Percentiles rank a stretch among this genome's conserved stretches.
phyloP scores from a whole-genome alignment of 441 rosid species.

The Dalechampia spathulata region DNA sequence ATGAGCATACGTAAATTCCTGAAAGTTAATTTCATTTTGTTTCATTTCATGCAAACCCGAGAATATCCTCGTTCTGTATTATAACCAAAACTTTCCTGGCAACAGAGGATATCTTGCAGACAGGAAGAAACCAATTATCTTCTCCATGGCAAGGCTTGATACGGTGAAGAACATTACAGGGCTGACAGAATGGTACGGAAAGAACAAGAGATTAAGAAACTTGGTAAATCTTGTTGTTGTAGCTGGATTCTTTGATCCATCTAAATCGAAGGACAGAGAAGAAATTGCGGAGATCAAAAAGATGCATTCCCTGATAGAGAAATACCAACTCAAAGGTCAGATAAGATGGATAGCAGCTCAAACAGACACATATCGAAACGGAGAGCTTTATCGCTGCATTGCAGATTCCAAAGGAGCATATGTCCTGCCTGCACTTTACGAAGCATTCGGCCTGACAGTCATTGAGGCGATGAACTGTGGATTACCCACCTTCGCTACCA shows the following conservation, averaged over 20 bases:
- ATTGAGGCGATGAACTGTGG: constrained; percentile 98
- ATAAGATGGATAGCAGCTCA: constrained; percentile 96
- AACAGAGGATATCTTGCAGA: constrained; percentile 80
- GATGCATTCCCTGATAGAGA: constrained; percentile 68
- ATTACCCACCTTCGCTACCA: constrained; percentile 82
- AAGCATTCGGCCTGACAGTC: constrained; percentile 90
- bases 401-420: constrained; percentile 91
- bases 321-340: constrained; percentile 72
- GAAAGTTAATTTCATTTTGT: too few species aligned
- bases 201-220: constrained; percentile 58
- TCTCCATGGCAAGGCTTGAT: constrained; percentile 96
- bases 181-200: constrained; percentile 85
- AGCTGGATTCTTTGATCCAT: constrained; percentile 78
- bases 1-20: constrained; percentile 60
- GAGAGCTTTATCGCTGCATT: constrained; percentile 84
- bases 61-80: background rate
- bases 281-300: constrained; percentile 78
- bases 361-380: constrained; percentile 68
- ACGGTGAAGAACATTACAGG: constrained; percentile 83
- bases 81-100: constrained; percentile 2
- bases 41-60: background rate
- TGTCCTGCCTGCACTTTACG: constrained; percentile 90
- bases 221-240: constrained; percentile 81
- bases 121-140: constrained; percentile 66
- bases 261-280: constrained; percentile 77